Conservation (phyloP, 768 basidiomycete genomes). For the Lyophyllum shimeji region DNA sequence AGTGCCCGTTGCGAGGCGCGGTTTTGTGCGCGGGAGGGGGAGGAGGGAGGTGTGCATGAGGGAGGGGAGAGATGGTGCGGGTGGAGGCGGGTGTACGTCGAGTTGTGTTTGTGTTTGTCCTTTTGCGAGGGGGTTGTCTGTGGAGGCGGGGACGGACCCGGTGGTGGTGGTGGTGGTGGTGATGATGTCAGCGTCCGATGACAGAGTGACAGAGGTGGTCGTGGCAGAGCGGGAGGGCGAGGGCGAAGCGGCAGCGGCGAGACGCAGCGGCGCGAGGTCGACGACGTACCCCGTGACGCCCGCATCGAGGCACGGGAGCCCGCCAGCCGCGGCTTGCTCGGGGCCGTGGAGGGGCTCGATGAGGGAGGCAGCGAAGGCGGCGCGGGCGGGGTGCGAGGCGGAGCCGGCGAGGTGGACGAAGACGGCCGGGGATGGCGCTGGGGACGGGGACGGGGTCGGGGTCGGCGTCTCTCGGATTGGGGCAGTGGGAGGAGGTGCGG, state of each 20-base stretch:
- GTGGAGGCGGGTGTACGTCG: neutral
- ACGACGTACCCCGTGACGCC: constrained; percentile 70
- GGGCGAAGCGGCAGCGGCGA: constrained; percentile 26
- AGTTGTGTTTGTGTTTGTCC: too few species aligned
- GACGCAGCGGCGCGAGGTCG: constrained; percentile 56
- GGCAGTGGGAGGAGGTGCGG: constrained; percentile 7
- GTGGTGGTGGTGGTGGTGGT: too few species aligned
- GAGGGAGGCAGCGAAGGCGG: constrained; percentile 60
- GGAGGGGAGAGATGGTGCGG: constrained; percentile 11
- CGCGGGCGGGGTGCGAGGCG: constrained; percentile 52
- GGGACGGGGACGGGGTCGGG: constrained; percentile 5
- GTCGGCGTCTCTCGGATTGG: neutral
- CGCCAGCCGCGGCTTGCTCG: constrained; percentile 35
- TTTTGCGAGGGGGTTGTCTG: too few species aligned
- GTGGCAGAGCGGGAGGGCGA: too few species aligned
- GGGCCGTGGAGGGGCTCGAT: constrained; percentile 44
- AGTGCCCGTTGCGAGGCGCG: constrained; percentile 57
- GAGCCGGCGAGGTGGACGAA: constrained; percentile 74
- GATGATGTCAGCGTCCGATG: too few species aligned
- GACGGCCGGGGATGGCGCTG: constrained; percentile 37
- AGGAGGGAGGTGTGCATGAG: constrained; percentile 62
- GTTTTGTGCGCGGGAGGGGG: constrained; percentile 53
- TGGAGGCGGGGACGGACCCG: too few species aligned
- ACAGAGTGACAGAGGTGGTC: too few species aligned
- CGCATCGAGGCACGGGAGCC: constrained; percentile 60